phyloP scores from a whole-genome alignment of 192 early-diverging fungal genomes.

The Podila verticillata region DNA sequence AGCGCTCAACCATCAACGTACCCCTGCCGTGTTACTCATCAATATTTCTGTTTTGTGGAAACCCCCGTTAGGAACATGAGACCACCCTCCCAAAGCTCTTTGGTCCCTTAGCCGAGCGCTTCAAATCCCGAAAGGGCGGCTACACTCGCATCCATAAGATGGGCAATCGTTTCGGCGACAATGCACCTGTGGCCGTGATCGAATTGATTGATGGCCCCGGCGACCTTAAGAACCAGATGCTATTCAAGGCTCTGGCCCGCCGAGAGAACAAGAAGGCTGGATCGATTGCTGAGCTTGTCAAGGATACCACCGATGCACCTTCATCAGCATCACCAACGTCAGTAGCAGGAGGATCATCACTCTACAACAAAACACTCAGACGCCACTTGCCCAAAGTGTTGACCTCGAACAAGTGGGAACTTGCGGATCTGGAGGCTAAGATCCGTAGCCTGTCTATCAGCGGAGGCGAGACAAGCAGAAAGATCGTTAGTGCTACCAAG shows the following conservation, averaged over 20 bases:
- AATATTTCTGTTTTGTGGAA: background rate
- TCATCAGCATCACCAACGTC: background rate
- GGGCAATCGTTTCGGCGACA: conserved; percentile 82
- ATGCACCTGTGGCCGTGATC: conserved; percentile 89
- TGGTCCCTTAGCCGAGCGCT: conserved; percentile 85
- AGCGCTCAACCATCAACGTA: too few relatives aligned
- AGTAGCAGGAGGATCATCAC: background rate
- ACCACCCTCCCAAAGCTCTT: conserved; percentile 84
- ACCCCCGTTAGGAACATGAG: conserved; percentile 66
- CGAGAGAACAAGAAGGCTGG: conserved; percentile 25
- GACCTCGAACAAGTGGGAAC: conserved; percentile 46
- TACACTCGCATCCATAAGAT: conserved; percentile 89
- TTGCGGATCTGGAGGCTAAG: conserved; percentile 38
- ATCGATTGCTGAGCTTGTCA: conserved; percentile 38
- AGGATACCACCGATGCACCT: background rate
- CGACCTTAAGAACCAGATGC: conserved; percentile 72
- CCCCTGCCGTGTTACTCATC: background rate
- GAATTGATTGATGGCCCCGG: conserved; percentile 89
- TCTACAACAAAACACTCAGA: conserved; percentile 29
- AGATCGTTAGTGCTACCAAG: conserved; percentile 47
- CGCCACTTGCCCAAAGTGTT: conserved; percentile 45
- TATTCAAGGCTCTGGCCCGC: conserved; percentile 59
- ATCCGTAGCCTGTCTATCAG: conserved; percentile 21
- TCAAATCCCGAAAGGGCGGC: conserved; percentile 78
- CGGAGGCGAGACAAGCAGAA: conserved; percentile 8